A percentile compares a stretch with the other conserved stretches of the same genome.
Conservation (phyloP, 1,139 yeast species). For the Debaryomyces udenii region DNA sequence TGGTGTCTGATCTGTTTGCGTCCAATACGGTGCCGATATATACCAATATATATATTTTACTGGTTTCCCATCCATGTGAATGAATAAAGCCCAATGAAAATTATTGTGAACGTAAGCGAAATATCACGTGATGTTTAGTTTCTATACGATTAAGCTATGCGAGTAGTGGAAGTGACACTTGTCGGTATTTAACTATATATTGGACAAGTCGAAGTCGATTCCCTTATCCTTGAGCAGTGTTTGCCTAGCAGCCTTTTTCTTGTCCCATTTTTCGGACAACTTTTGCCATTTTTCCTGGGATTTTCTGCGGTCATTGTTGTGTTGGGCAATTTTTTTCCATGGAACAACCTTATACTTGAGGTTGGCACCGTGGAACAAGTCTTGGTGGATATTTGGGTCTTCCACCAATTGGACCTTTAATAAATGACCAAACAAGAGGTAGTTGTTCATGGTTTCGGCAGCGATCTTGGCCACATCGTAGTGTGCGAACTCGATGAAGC, state of each 20-base stretch:
- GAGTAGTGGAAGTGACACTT: neutral
- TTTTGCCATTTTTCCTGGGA: conserved; percentile 62
- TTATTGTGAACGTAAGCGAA: conserved; percentile 6
- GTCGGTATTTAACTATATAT: conserved; percentile 10
- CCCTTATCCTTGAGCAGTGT: conserved; percentile 56
- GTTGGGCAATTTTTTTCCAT: conserved; percentile 58
- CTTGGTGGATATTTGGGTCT: conserved; percentile 46
- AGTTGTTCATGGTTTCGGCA: conserved; percentile 94
- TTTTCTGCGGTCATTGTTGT: conserved; percentile 60
- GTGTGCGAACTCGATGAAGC: conserved; percentile 80
- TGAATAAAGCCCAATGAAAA: conserved; percentile 6
- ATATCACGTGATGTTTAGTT: conserved; percentile 5
- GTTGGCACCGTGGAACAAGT: conserved; percentile 57
- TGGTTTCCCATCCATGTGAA: conserved; percentile 3
- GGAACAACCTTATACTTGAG: conserved; percentile 63
- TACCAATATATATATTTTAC: neutral
- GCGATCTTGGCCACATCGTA: conserved; percentile 83
- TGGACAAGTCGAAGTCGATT: conserved; percentile 47
- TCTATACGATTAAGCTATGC: neutral
- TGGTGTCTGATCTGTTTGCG: neutral
- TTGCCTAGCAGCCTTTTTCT: conserved; percentile 45
- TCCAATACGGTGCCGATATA: neutral
- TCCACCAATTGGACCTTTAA: conserved; percentile 63
- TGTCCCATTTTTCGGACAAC: conserved; percentile 47
- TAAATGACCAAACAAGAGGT: conserved; percentile 84